phyloP scores from a whole-genome alignment of 192 early-diverging fungal genomes.

The Piromyces finnis region DNA sequence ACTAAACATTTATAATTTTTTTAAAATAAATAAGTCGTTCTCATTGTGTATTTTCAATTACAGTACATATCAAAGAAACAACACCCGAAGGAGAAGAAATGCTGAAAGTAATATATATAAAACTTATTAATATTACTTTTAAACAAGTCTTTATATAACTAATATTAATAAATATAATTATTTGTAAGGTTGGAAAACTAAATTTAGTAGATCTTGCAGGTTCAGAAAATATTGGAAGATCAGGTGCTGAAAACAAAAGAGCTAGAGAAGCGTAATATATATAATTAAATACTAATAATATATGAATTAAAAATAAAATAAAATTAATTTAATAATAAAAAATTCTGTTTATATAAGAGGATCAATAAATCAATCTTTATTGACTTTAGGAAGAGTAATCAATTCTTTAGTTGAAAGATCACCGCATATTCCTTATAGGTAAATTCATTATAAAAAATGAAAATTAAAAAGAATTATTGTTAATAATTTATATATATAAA shows the following conservation, averaged over 20 bases:
- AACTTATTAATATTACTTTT: too few relatives aligned
- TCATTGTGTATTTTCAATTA: constrained; percentile 83
- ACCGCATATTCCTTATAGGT: constrained; percentile 42
- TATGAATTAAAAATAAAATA: too few relatives aligned
- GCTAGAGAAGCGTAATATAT: constrained; percentile 77
- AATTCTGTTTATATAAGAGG: neutral
- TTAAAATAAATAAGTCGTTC: constrained; percentile 43
- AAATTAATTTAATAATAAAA: too few relatives aligned
- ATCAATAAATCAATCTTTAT: constrained; percentile 12
- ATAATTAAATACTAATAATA: neutral
- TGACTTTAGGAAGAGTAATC: constrained; percentile 55
- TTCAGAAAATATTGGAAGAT: constrained; percentile 78
- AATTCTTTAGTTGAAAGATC: constrained; percentile 37
- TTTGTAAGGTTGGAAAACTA: constrained; percentile 57
- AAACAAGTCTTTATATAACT: too few relatives aligned
- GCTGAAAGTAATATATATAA: constrained; percentile 25
- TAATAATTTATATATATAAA: neutral
- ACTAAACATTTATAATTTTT: too few relatives aligned
- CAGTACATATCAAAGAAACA: constrained; percentile 71
- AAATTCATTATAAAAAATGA: neutral
- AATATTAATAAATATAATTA: too few relatives aligned
- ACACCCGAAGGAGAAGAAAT: constrained; percentile 66
- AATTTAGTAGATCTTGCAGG: constrained; percentile 94
- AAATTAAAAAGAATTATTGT: neutral
- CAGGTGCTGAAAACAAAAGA: constrained; percentile 63